phyloP scores from a whole-genome alignment of 805 yeast genomes.

The Candida jianshihensis region DNA sequence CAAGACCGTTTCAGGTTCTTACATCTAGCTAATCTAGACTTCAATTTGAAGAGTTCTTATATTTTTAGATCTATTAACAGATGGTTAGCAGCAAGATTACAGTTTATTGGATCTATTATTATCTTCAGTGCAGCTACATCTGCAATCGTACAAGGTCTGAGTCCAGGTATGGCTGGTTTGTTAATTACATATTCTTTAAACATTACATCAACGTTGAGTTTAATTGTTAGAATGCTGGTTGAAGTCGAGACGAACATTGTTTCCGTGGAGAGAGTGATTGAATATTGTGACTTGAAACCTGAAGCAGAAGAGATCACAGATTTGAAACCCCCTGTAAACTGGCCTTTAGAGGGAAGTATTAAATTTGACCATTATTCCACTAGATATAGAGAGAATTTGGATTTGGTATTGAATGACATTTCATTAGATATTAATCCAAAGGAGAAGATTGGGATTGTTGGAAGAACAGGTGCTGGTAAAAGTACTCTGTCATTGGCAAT shows the following conservation, averaged over 20 bases:
- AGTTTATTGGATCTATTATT: slow-evolving; percentile 51
- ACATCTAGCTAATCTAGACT: slow-evolving; percentile 63
- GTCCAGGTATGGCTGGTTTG: slow-evolving; percentile 58
- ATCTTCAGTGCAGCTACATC: slow-evolving; percentile 44
- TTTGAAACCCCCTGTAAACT: slow-evolving; percentile 36
- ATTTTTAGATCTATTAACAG: slow-evolving; percentile 58
- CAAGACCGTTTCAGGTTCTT: slow-evolving; percentile 50
- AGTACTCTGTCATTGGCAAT: slow-evolving; percentile 78
- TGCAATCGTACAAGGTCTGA: slow-evolving; percentile 38
- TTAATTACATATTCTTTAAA: slow-evolving; percentile 57
- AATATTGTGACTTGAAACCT: slow-evolving; percentile 42
- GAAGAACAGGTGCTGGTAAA: slow-evolving; percentile 96
- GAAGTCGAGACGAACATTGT: slow-evolving; percentile 59
- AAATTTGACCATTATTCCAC: slow-evolving; percentile 48
- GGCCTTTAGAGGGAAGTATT: slow-evolving; percentile 53
- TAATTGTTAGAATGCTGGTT: slow-evolving; percentile 54
- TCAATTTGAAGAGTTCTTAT: slow-evolving; percentile 71
- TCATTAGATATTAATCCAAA: slow-evolving; percentile 55
- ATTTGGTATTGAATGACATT: slow-evolving; percentile 67
- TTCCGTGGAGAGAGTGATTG: slow-evolving; percentile 61
- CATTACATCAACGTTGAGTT: slow-evolving; percentile 45
- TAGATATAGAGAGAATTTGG: slow-evolving; percentile 72
- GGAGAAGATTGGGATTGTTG: slow-evolving; percentile 93
- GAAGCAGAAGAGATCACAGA: slow-evolving; percentile 43
- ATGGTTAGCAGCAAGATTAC: slow-evolving; percentile 60